Evolutionary conservation across 768 basidiomycete genomes (phyloP), one percentile per base, ranked within the genome.

Genomic region (Gyrodon lividus): DNA sequence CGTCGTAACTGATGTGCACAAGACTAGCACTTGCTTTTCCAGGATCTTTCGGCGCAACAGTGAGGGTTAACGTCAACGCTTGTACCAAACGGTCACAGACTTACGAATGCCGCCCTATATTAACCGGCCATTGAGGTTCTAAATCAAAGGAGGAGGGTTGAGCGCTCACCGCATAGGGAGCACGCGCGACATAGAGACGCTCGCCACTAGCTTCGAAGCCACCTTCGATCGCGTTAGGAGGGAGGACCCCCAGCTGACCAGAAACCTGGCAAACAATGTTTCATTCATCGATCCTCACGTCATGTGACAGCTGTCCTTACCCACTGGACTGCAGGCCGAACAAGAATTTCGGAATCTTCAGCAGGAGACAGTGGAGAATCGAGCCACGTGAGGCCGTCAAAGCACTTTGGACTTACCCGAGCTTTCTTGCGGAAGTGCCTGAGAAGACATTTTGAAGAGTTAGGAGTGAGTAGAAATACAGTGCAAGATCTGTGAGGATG

Each of bases 1-100:
- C 64, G 19, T 59, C 19, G 16, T 39, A 19, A 16, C 55, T 44
- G 16, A 65, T 55, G 10, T 16, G 16, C 22, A 49, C 24, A 30
- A 31, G 3, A 3, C 35, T 47, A 5, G n/a, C 13, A 30, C 30
- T 41, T 10, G 37, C 37, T 19, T 28, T 28, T 8, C 37, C 35
- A 5, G 37, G 47, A 48, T 48, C 47, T 48, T 22, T 24, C 24
- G 5, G 24, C 4, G 47, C 34, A 12, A 39, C 5, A 6, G 26
- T 48, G 22, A 38, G 23, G n/a, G 37, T 14, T 39, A 19, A 22
- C 12, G 6, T 2, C 19, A 28, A 48, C n/a, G n/a, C n/a, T n/a
- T 1, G 5, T 28, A 20, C 4, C 16, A 39, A 14, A 17, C 3
- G n/a, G 9, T 24, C 35, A 13, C 13, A n/a, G 23, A 28, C 47